Conservation (phyloP, 2,329 filamentous ascomycete species). For the Aspergillus neoniger region DNA sequence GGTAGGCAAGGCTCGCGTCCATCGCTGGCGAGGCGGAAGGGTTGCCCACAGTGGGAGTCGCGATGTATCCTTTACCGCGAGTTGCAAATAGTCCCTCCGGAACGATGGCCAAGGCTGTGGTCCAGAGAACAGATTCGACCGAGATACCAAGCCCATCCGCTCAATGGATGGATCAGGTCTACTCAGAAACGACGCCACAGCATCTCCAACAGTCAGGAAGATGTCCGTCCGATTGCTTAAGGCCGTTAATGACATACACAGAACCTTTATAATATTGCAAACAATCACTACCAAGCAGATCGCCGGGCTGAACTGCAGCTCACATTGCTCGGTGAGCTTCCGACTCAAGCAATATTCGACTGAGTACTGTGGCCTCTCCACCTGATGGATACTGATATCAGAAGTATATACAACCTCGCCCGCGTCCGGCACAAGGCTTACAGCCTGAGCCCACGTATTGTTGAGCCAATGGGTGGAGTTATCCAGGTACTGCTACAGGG, state of each 20-base stretch:
- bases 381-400: background rate
- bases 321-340: slow-evolving; percentile 10
- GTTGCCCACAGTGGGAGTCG: background rate
- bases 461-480: background rate
- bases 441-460: background rate
- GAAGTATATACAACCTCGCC: background rate
- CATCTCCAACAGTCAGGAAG: slow-evolving; percentile 31
- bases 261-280: slow-evolving; percentile 14
- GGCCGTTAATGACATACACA: slow-evolving; percentile 19
- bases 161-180: slow-evolving; percentile 17
- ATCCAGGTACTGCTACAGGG: background rate
- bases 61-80: background rate
- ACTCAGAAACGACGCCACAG: slow-evolving; percentile 29
- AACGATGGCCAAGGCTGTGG: background rate
- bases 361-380: background rate
- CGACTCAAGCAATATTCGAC: slow-evolving; percentile 3
- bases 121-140: background rate
- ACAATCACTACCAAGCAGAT: slow-evolving; percentile 16
- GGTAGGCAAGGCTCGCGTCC: background rate
- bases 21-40: background rate
- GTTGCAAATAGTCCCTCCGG: background rate
- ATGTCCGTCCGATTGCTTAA: background rate
- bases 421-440: background rate
- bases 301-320: slow-evolving; percentile 14
- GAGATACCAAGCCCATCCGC: slow-evolving; percentile 13